These are phyloP conservation scores for Echium plantagineum DNA, from an alignment of 257 asterid species.

Conservation along the genomic window DNA sequence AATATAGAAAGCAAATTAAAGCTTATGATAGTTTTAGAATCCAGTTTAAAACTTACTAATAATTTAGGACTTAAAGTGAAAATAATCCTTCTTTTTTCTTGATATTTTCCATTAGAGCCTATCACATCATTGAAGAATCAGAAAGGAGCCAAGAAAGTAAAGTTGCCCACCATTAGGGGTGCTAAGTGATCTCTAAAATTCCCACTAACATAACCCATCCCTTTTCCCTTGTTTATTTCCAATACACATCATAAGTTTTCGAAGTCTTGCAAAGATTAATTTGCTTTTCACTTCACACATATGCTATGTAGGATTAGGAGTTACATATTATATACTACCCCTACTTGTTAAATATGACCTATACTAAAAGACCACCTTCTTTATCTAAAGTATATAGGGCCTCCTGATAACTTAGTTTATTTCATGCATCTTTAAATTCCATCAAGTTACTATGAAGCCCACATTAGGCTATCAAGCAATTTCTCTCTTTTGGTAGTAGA, in stretches of 20 bases:
- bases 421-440: no score
- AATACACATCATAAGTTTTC: not conserved
- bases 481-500: no score
- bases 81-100: no score
- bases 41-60: no score
- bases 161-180: not conserved
- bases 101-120: no score
- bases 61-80: no score
- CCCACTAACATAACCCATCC: not conserved
- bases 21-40: no score
- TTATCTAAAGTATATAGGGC: not conserved
- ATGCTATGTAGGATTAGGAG: not conserved
- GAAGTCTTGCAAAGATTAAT: not conserved
- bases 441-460: not conserved
- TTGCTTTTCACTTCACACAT: not conserved
- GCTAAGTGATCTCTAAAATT: not conserved
- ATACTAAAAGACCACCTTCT: not conserved
- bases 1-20: no score
- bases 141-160: not conserved
- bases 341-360: not conserved
- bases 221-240: not conserved
- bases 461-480: not conserved
- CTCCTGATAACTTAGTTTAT: not conserved
- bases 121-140: not conserved
- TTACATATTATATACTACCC: not conserved